Base-by-base conservation (phyloP, 768 basidiomycete species). In the Mycena alexandri region DNA sequence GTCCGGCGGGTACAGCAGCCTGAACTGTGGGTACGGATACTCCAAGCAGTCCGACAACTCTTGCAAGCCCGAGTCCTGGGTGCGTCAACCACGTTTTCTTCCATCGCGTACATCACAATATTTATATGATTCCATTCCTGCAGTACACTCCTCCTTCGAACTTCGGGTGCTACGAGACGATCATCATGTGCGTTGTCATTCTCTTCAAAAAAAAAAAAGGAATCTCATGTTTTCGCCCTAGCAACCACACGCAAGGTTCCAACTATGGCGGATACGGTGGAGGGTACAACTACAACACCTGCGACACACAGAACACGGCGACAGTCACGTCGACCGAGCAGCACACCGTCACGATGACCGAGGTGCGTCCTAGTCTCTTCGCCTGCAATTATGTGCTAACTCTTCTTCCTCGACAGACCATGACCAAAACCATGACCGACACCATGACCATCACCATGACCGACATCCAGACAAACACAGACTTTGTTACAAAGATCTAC, bases 21-120 rank as follows among this genome's bases (percentile, higher is more conserved):
- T 92, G 76, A 78, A 84, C 69, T 93, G 91, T 74, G 91, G 91
- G 56, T 93, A 93, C 74, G 91, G 91, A 25, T 89, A 89, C 73
- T 72, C 77, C 53, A 90, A 90, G 78, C 77, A 75, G 61, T 79
- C 75, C 12, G 84, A 90, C 75, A 89, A 89, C 38, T 82, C 80
- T 53, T 93, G 91, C 76, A 65, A 77, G 22, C 71, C 80, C 25
- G 75, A 86, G 75, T 83, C 84, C 58, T 92, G 91, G 91, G 90
- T 91, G 72, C 67, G 84, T 80, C 8, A 7, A 29, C 33, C 13
- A 11, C 38, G 11, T 38, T 55, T 7, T 48, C 25, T 41, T 33
- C 38, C 42, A 33, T 54, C 25, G 24, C 46, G 41, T 24, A 46
- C n/a, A n/a, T n/a, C n/a, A n/a, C n/a, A 50, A 41, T 43, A 16